phyloP scores from a whole-genome alignment of 2,329 filamentous ascomycete species.

The Ophiostoma tasmaniense region DNA sequence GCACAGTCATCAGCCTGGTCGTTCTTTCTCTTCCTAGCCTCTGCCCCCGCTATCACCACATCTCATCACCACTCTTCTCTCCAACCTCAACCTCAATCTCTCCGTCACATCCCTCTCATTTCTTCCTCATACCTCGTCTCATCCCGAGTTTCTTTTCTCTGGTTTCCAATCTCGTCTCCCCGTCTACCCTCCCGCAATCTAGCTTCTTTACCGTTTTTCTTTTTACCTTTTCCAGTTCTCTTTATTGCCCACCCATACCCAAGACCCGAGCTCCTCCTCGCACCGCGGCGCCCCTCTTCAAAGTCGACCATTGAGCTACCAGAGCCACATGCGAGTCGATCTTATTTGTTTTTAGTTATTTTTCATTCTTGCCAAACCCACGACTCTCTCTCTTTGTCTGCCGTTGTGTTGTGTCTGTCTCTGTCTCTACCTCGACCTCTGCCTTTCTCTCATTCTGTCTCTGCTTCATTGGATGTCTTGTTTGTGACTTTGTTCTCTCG shows the following conservation, averaged over 20 bases:
- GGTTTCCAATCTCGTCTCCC: background rate
- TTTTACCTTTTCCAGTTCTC: background rate
- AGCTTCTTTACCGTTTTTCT: background rate
- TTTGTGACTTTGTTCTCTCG: background rate
- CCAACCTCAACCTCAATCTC: background rate
- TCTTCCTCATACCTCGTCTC: background rate
- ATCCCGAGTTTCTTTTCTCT: background rate
- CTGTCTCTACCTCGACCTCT: background rate
- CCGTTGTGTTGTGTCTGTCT: background rate
- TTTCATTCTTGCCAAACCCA: background rate
- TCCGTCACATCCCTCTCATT: conserved; percentile 1
- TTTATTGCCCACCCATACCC: background rate
- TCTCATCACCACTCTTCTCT: background rate
- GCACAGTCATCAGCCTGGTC: background rate
- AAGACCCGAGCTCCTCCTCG: background rate
- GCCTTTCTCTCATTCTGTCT: background rate
- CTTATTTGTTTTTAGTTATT: conserved; percentile 8
- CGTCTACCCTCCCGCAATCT: background rate
- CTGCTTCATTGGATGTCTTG: background rate
- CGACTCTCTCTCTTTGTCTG: background rate
- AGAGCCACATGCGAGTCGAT: background rate
- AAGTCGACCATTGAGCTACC: background rate
- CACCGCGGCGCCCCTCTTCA: background rate
- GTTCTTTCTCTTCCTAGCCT: conserved; percentile 9
- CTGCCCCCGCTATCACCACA: background rate